Base-by-base conservation (phyloP, 352 stramenopile species). In the Globisporangium iwayamae region DNA sequence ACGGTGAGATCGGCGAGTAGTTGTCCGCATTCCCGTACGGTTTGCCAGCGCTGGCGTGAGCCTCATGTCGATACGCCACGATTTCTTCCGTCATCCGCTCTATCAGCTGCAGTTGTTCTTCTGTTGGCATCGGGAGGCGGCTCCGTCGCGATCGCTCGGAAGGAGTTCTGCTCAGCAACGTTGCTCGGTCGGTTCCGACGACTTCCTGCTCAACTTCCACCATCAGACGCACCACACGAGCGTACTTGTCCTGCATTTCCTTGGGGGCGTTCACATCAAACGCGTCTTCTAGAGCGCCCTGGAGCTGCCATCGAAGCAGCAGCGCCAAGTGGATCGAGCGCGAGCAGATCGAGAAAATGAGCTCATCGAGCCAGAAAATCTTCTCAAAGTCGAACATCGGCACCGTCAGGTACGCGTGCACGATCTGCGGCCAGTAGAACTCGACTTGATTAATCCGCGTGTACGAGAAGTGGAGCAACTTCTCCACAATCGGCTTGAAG, bases 371-470 rank as follows among this genome's bases (percentile, higher is more conserved):
- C 85, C 87, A 93, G 70, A 96, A 95, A 30, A 96, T 79, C 72
- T 96, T 96, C 52, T 94, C 85, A 66, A 96, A 94, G 46, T 95
- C 83, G 72, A 94, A 95, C 75, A 91, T 94, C 13, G 85, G 87
- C 56, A 96, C 83, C 20, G 83, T 94, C 53, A 96, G 55, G 53
- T 94, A 94, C 58, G 85, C 85, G 59, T 97, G 90, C 46, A 96
- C 80, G 38, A 97, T 91, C 73, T 97, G 90, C 18, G 87, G 89
- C 83, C 87, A 96, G 66, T 96, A 96, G 63, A 97, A 96, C 66
- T 97, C 90, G 50, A 97, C 84, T 71, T 97, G 83, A 63, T 95
- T 95, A 68, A 96, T 94, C 25, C 87, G 78, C 30, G 85, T 91
- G 73, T 94, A 94, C 46, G 86, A 93, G 64, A 94, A 94, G 38